Conservation (phyloP, 257 asterid species). For the Hygrophila difformis region DNA sequence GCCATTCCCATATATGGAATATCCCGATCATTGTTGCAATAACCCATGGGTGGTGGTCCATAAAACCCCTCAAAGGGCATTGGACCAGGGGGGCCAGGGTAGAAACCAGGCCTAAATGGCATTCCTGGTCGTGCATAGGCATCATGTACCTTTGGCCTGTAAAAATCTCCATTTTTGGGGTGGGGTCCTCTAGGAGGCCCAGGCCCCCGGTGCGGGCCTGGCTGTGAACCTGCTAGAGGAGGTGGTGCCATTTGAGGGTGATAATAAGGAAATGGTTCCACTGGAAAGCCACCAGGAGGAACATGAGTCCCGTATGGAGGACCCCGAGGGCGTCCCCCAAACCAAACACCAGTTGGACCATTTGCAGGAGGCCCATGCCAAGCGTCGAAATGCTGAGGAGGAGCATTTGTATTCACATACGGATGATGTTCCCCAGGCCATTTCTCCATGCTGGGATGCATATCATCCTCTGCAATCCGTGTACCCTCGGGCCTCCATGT, state of each 20-base stretch:
- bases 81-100: constrained; percentile 58
- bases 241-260: constrained; percentile 75
- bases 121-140: constrained; percentile 67
- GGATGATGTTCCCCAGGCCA: constrained; percentile 81
- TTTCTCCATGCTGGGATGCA: constrained; percentile 41
- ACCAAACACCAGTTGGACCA: constrained; percentile 72
- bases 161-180: constrained; percentile 69
- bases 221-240: constrained; percentile 55
- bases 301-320: constrained; percentile 70
- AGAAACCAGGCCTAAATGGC: constrained; percentile 82
- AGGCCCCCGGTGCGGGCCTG: constrained; percentile 45
- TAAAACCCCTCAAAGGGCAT: constrained; percentile 71
- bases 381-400: constrained; percentile 68
- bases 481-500: constrained; percentile 57
- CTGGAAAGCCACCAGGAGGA: constrained; percentile 69
- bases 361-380: constrained; percentile 85
- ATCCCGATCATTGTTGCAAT: constrained; percentile 55
- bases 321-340: constrained; percentile 71
- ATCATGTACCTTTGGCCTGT: constrained; percentile 70
- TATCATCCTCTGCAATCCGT: constrained; percentile 42
- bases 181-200: constrained; percentile 87
- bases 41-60: constrained; percentile 90
- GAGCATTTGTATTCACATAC: constrained; percentile 41
- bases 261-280: constrained; percentile 75
- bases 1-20: constrained; percentile 61